Conservation (phyloP, 345 rosid species). For the Syzygium aqueum region DNA sequence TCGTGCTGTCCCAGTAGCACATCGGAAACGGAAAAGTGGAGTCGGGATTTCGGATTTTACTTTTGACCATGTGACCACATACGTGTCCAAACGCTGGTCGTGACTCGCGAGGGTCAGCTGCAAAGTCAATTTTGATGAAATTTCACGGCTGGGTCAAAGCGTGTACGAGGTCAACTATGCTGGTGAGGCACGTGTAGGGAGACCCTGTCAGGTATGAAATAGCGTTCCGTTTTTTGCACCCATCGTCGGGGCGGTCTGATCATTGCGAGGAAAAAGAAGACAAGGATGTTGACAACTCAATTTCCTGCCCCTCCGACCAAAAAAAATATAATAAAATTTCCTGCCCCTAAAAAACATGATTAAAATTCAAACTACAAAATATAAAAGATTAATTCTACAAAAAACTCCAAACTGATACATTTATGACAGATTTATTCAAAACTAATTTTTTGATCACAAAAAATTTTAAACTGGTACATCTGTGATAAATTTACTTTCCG, state of each 20-base stretch:
- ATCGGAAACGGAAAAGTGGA: background rate
- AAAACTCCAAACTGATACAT: too few relatives aligned
- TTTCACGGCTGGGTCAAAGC: background rate
- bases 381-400: too few relatives aligned
- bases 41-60: background rate
- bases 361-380: background rate
- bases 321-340: too few relatives aligned
- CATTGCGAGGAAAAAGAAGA: background rate
- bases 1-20: background rate
- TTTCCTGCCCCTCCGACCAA: background rate
- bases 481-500: too few relatives aligned
- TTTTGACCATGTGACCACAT: background rate
- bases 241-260: background rate
- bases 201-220: background rate
- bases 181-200: background rate
- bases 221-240: background rate
- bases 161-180: background rate
- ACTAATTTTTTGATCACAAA: too few relatives aligned
- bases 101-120: background rate
- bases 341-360: background rate
- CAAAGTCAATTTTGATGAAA: background rate
- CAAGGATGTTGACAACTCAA: background rate
- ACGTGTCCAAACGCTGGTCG: background rate
- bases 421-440: too few relatives aligned
- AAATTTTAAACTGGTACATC: too few relatives aligned